Conservation (phyloP, 495 filamentous ascomycete species). For the Daldinia vernicosa region DNA sequence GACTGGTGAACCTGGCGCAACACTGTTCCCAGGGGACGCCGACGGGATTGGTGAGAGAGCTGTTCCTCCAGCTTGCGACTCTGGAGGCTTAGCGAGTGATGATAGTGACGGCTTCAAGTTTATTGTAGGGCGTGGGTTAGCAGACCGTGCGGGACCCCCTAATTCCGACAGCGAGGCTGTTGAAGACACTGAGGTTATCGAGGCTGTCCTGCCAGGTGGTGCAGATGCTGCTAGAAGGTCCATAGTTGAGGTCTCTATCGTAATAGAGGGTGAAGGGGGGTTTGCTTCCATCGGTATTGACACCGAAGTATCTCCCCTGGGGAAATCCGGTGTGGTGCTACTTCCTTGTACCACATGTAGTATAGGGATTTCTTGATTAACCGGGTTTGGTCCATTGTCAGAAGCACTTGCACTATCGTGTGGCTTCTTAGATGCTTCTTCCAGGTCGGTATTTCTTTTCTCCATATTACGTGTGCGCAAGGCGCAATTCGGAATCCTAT, state of each 20-base stretch:
- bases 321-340: constrained; percentile 26
- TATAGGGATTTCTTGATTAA: constrained; percentile 33
- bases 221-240: constrained; percentile 38
- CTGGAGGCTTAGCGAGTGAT: constrained; percentile 35
- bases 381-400: constrained; percentile 17
- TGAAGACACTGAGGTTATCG: constrained; percentile 38
- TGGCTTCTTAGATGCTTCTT: constrained; percentile 23
- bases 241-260: constrained; percentile 32
- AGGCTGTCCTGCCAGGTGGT: constrained; percentile 36
- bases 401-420: constrained; percentile 25
- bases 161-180: constrained; percentile 25
- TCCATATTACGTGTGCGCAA: constrained; percentile 35
- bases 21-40: constrained; percentile 30
- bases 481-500: constrained; percentile 11
- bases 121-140: constrained; percentile 26
- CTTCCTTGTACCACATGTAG: constrained; percentile 17
- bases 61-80: constrained; percentile 25
- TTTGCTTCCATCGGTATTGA: constrained; percentile 31
- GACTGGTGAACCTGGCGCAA: constrained; percentile 25
- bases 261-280: constrained; percentile 22
- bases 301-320: constrained; percentile 29
- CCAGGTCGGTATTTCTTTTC: constrained; percentile 25
- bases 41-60: constrained; percentile 39
- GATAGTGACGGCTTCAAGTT: constrained; percentile 37
- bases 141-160: constrained; percentile 7